Conservation (phyloP, 106 monocot species). For the Dendrobium nobile region DNA sequence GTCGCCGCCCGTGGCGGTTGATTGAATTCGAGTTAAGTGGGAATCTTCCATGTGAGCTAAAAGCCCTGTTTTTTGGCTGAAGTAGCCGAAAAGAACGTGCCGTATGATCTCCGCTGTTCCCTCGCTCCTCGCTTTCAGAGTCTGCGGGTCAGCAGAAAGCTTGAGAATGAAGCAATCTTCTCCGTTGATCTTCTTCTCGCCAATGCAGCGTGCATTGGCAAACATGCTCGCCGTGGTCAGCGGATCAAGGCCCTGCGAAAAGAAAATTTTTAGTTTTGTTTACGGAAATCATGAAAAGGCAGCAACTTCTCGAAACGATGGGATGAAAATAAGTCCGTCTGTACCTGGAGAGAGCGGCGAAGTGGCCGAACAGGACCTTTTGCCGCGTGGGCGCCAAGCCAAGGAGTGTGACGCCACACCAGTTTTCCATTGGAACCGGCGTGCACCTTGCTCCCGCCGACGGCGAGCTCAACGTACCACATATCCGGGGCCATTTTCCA, state of each 20-base stretch:
- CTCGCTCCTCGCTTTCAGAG: slow-evolving; percentile 71
- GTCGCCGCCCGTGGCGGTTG: slow-evolving; percentile 56
- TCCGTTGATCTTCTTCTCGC: slow-evolving; percentile 89
- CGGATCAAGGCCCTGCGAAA: slow-evolving; percentile 76
- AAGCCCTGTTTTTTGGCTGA: slow-evolving; percentile 87
- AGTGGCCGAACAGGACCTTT: slow-evolving; percentile 96
- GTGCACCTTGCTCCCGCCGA: slow-evolving; percentile 96
- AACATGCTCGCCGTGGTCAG: slow-evolving; percentile 86
- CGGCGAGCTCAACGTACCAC: slow-evolving; percentile 99
- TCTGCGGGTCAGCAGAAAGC: slow-evolving; percentile 73
- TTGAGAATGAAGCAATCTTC: slow-evolving; percentile 99
- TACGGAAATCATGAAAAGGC: background rate
- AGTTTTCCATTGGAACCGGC: slow-evolving; percentile 93
- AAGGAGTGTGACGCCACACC: slow-evolving; percentile 98
- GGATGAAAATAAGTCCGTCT: background rate
- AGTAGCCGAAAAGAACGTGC: slow-evolving; percentile 90
- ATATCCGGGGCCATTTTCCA: slow-evolving; percentile 97
- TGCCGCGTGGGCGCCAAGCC: slow-evolving; percentile 95
- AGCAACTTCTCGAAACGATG: too few species aligned
- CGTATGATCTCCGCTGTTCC: slow-evolving; percentile 94
- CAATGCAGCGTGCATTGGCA: slow-evolving; percentile 78
- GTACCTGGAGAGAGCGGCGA: slow-evolving; percentile 90
- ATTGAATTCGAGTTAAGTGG: slow-evolving; percentile 91
- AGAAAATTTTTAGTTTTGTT: background rate
- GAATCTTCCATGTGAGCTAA: slow-evolving; percentile 90